phyloP scores from a whole-genome alignment of 148 eudicot species.

The Vaccinium darrowii region DNA sequence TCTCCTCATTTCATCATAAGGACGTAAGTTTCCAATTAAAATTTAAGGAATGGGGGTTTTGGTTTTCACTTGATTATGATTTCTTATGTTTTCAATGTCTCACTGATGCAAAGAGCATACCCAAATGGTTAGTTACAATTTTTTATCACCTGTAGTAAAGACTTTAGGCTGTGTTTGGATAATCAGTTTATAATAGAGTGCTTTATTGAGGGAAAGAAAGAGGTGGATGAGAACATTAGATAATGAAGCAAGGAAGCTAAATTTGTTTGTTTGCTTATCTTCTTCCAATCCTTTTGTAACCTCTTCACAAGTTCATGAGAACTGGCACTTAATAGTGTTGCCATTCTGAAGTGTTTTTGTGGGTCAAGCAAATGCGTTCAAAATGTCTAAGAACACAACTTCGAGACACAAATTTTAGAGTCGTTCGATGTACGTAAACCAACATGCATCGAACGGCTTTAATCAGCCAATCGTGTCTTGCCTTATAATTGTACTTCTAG shows the following conservation, averaged over 20 bases:
- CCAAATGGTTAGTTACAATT: neutral
- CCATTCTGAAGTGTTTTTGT: neutral
- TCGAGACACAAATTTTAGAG: too few species aligned
- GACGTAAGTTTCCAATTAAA: neutral
- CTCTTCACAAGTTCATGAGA: neutral
- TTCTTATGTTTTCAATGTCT: neutral
- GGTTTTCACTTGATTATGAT: neutral
- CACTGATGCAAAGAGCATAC: neutral
- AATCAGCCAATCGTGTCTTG: too few species aligned
- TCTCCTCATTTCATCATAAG: neutral
- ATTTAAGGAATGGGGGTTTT: neutral
- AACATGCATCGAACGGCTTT: too few species aligned
- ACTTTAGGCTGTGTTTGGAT: neutral
- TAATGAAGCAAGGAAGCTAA: neutral
- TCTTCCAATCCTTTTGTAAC: neutral
- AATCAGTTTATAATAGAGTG: neutral
- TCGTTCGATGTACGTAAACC: too few species aligned
- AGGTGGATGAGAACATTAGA: neutral
- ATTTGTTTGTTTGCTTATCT: neutral
- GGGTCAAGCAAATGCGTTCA: neutral
- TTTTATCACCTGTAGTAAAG: neutral
- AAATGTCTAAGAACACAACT: too few species aligned
- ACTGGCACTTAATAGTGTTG: neutral
- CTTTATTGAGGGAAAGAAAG: neutral
- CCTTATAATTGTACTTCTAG: too few species aligned